Evolutionary conservation across 768 basidiomycete genomes (phyloP), one percentile per base, ranked within the genome.

Genomic region (Xerocomus spinulosus): DNA sequence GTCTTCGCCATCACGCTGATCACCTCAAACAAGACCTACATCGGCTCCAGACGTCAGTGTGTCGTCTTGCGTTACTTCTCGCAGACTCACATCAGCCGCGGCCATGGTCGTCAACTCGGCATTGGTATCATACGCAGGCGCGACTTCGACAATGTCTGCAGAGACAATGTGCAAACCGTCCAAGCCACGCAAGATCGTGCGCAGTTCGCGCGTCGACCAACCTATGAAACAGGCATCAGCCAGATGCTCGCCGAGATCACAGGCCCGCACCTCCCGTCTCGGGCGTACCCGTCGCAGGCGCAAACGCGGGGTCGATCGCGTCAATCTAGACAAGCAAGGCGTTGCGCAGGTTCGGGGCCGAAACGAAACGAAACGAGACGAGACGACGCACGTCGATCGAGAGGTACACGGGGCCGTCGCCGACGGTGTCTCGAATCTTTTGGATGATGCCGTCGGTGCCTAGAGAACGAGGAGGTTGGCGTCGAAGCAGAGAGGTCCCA

Each of bases 131-230:
- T 90, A 88, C 6, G 87, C 85, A 14, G 88, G 89, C 2, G 86
- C 83, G 20, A 91, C 89, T 61, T 92, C 89, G 38, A 92, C 89
- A 36, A 92, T 80, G 61, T 92, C 89, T 9, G 83, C 85, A 30
- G 82, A 87, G 38, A 91, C 85, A 51, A 92, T 82, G 50, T 80
- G 72, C 43, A 91, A 71, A 13, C 87, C 87, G 45, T 83, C 82
- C 13, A 92, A 67, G 17, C 88, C 87, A 40, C 87, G 73, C 49
- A 91, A 66, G 58, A 91, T 86, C 7, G 82, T 80, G 41, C 85
- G 81, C 42, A 90, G 69, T 66, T 92, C 88, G 48, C 89, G 82
- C 7, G 87, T 88, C 4, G 87, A 84, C 88, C 87, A 90, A 9
- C 64, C 66, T 66, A n/a, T n/a, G n/a, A 30, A 17, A 23, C 15